phyloP scores from a whole-genome alignment of 1,284 basidiomycete species.

The Cystobasidium slooffiae region DNA sequence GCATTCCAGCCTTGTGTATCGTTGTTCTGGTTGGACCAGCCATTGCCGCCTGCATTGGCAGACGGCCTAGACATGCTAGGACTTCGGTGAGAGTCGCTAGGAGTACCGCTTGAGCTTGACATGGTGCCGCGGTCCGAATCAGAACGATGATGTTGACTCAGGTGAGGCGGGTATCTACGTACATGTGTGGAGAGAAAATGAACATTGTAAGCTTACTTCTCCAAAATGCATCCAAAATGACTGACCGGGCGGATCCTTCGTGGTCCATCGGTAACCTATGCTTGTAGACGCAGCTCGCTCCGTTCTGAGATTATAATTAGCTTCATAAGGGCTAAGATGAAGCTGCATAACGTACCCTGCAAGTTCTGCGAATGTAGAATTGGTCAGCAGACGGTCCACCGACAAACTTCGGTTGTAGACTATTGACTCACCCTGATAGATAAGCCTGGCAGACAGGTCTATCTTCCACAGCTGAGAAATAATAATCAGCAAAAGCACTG shows the following conservation, averaged over 20 bases:
- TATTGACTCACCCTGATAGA: not conserved
- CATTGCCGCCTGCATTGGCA: not conserved
- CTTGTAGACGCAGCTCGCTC: not conserved
- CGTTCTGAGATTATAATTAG: not conserved
- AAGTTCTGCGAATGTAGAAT: not conserved
- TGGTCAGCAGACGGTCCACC: not conserved
- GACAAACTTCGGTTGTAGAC: not conserved
- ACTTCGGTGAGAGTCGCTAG: slow-evolving; percentile 11
- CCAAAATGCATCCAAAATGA: not conserved
- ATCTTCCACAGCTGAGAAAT: not conserved
- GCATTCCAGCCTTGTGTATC: not conserved
- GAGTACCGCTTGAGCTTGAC: slow-evolving; percentile 22
- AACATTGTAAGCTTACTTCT: not conserved
- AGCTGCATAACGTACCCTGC: not conserved
- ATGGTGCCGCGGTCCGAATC: not conserved
- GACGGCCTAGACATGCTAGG: not conserved
- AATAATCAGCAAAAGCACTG: not conserved
- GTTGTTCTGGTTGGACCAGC: not conserved
- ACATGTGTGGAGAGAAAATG: not conserved
- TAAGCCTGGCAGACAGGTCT: not conserved
- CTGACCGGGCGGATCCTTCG: not conserved
- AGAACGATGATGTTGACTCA: not conserved
- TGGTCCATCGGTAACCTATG: slow-evolving; percentile 1
- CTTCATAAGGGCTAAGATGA: not conserved
- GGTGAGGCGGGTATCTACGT: not conserved